A percentile compares a stretch with the other conserved stretches of the same genome.
These are phyloP conservation scores for Candida methanosorbosa DNA, from an alignment of 805 yeast genomes.

Conservation along the genomic window DNA sequence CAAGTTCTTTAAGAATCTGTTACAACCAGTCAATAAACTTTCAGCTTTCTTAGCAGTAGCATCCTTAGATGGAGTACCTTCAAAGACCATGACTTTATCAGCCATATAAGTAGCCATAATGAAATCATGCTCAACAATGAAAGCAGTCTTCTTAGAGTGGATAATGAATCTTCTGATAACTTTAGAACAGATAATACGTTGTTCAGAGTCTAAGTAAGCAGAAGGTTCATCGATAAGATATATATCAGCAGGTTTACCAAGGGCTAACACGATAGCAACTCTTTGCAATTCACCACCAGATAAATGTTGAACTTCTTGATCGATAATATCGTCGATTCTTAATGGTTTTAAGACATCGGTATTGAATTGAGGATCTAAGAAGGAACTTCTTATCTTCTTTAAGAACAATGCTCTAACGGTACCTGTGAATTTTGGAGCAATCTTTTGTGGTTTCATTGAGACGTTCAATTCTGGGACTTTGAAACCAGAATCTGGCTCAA, in stretches of 20 bases:
- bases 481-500: slow-evolving; percentile 74
- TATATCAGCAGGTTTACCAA: slow-evolving; percentile 93
- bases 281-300: slow-evolving; percentile 99
- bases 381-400: slow-evolving; percentile 91
- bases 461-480: slow-evolving; percentile 84
- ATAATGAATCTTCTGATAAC: slow-evolving; percentile 94
- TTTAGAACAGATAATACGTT: slow-evolving; percentile 98
- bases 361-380: slow-evolving; percentile 95
- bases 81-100: slow-evolving; percentile 96
- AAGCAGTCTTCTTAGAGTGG: slow-evolving; percentile 98
- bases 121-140: slow-evolving; percentile 98
- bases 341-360: slow-evolving; percentile 96
- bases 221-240: slow-evolving; percentile 98
- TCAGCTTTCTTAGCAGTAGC: slow-evolving; percentile 88
- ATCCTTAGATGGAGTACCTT: slow-evolving; percentile 83
- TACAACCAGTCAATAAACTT: slow-evolving; percentile 93
- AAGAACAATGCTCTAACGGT: slow-evolving; percentile 96
- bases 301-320: slow-evolving; percentile 94
- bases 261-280: slow-evolving; percentile 92
- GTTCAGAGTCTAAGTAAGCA: slow-evolving; percentile 98
- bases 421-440: slow-evolving; percentile 98
- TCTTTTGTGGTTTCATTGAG: slow-evolving; percentile 98
- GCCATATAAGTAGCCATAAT: slow-evolving; percentile 99
- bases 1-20: slow-evolving; percentile 91
- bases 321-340: slow-evolving; percentile 87